Base-by-base conservation (phyloP, 2,329 filamentous ascomycete genomes). In the Didymella pomorum region DNA sequence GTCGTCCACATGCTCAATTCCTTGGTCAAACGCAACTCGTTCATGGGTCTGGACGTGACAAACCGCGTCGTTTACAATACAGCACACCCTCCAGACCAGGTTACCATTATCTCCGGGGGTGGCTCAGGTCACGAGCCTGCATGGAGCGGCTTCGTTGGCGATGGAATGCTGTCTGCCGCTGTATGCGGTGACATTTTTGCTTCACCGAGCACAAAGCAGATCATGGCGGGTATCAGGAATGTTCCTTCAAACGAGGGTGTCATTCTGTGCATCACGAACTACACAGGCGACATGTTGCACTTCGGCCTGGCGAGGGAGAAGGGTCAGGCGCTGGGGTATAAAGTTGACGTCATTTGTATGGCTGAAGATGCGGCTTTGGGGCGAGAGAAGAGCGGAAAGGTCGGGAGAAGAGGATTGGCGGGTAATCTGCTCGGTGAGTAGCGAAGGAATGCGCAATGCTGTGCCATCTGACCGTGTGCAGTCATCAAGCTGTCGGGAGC, bases 171-270 rank as follows among this genome's bases (percentile, higher is more conserved):
- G 7, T 76, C 78, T 3, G 81, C 81, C 21, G 79, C 80, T 12
- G 79, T 82, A 3, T 79, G 77, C 44, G 81, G 81, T 23, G 80
- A 82, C 43, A 80, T 83, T 5, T 83, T 83, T 66, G 80, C 80
- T 0, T 79, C 76, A 16, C 81, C 81, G 0, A 76, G 74, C 6
- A 80, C 80, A 1, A 81, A 82, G 67, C 81, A 82, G 64, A 76
- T 83, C 58, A 81, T 82, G 79, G 78, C 79, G 2, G 80, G 79
- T 0, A 80, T 83, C 43, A 67, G 77, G 37, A 79, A 80, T 41
- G 78, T 79, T 0, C 79, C 80, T 0, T 79, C 76, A 9, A 78
- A 81, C 23, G 77, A 76, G 23, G 81, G 80, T 0, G 75, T 81
- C 3, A 81, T 82, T 43, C 61, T 82, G 16, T 81, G 80, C 47